Evolutionary conservation across 305 asterid genomes (phyloP).

Genomic region (Rubia occidens): DNA sequence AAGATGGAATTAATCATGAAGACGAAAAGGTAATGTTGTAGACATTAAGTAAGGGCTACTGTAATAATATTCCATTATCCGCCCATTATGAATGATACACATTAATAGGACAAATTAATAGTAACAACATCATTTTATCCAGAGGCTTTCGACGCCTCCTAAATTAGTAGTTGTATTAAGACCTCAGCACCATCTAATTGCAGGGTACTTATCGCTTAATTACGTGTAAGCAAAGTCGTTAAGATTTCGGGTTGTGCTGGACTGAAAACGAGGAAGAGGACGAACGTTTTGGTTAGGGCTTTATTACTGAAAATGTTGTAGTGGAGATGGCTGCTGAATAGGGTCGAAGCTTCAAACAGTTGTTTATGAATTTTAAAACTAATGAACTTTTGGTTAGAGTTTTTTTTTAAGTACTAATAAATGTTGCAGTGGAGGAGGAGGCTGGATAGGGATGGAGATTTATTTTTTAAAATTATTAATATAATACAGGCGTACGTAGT

Average conservation of each 20-base stretch:
- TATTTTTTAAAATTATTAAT: too few relatives aligned
- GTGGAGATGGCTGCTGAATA: constrained; percentile 1
- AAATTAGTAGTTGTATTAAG: neutral
- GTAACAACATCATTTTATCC: neutral
- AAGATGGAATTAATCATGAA: too few relatives aligned
- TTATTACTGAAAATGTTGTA: neutral
- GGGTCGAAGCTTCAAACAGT: neutral
- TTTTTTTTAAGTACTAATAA: too few relatives aligned
- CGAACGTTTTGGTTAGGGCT: constrained; percentile 7
- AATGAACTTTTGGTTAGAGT: neutral
- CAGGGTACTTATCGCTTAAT: neutral
- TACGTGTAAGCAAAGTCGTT: neutral
- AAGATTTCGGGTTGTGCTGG: constrained; percentile 3
- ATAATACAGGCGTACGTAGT: too few relatives aligned
- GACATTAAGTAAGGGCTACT: too few relatives aligned
- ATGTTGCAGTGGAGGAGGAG: too few relatives aligned
- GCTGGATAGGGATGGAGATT: too few relatives aligned
- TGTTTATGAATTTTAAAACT: neutral
- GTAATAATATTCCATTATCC: neutral
- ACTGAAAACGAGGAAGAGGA: neutral
- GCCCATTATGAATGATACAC: neutral
- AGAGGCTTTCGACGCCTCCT: neutral
- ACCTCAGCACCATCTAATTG: neutral
- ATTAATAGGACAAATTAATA: neutral
- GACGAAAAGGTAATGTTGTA: too few relatives aligned